Conservation (phyloP, 495 filamentous ascomycete genomes). For the Podospora conica region DNA sequence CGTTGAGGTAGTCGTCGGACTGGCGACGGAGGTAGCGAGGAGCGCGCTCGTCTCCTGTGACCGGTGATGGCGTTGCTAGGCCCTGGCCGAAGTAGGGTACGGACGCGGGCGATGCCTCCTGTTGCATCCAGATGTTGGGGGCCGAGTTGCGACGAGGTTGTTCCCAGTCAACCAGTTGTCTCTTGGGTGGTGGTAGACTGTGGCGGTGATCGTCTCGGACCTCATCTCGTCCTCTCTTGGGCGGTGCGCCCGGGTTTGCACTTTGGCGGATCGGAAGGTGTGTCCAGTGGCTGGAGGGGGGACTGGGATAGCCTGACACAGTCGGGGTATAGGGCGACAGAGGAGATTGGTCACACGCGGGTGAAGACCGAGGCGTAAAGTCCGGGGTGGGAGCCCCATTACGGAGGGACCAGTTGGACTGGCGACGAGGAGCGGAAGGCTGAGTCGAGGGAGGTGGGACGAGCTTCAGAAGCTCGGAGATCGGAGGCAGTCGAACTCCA, state of each 20-base stretch:
- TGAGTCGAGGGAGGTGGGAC: constrained; percentile 2
- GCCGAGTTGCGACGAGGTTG: neutral
- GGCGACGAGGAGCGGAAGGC: neutral
- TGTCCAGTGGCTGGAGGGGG: neutral
- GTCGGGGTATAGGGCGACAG: neutral
- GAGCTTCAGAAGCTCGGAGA: constrained; percentile 10
- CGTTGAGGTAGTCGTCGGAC: neutral
- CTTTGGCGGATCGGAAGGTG: neutral
- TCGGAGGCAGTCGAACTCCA: constrained; percentile 10
- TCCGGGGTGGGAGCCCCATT: neutral
- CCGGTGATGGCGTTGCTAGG: neutral
- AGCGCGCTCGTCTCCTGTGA: neutral
- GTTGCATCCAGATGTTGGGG: neutral
- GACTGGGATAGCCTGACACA: neutral
- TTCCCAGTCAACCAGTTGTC: neutral
- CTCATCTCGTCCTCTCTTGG: neutral
- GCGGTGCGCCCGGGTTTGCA: neutral
- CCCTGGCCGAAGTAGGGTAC: neutral
- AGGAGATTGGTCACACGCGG: neutral
- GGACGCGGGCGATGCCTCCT: neutral
- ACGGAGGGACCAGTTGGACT: neutral
- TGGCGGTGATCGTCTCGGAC: too few relatives aligned
- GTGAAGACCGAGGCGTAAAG: neutral
- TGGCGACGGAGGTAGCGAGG: neutral
- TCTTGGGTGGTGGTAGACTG: neutral